These are phyloP conservation scores for Hypericum androsaemum DNA, from an alignment of 345 rosid genomes.

Conservation along the genomic window DNA sequence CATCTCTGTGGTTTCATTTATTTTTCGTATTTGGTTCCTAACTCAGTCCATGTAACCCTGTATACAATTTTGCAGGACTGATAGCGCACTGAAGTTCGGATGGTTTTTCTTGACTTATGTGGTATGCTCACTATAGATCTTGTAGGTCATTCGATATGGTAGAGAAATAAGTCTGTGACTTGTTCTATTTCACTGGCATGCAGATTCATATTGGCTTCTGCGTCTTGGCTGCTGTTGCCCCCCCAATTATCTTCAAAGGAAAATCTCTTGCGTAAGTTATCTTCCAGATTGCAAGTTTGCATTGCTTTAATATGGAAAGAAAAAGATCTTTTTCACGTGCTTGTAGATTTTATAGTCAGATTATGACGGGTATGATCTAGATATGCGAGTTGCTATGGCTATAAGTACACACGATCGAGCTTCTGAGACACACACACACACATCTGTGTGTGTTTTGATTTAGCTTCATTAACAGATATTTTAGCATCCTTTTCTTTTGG, in stretches of 20 bases:
- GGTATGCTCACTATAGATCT: slow-evolving; percentile 33
- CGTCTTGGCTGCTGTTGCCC: slow-evolving; percentile 79
- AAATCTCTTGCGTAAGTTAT: slow-evolving; percentile 78
- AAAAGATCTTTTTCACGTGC: no score
- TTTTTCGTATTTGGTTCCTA: background rate
- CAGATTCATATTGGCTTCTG: slow-evolving; percentile 88
- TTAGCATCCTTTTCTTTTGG: no score
- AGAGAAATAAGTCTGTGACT: no score
- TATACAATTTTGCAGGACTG: slow-evolving; percentile 57
- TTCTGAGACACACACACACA: no score
- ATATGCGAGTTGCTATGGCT: no score
- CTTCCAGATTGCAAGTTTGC: slow-evolving; percentile 6
- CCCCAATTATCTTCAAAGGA: slow-evolving; percentile 88
- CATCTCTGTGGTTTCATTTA: background rate
- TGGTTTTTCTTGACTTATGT: slow-evolving; percentile 70
- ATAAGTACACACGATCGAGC: no score
- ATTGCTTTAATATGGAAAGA: no score
- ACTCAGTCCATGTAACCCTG: background rate
- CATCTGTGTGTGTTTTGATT: no score
- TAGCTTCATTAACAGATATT: no score
- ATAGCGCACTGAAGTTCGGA: slow-evolving; percentile 92
- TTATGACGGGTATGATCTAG: no score
- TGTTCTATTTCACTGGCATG: slow-evolving; percentile 2
- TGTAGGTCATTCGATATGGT: no score
- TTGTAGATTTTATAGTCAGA: no score